These are phyloP conservation scores for Inga leiocalycina DNA, from an alignment of 306 rosid genomes.

Conservation along the genomic window DNA sequence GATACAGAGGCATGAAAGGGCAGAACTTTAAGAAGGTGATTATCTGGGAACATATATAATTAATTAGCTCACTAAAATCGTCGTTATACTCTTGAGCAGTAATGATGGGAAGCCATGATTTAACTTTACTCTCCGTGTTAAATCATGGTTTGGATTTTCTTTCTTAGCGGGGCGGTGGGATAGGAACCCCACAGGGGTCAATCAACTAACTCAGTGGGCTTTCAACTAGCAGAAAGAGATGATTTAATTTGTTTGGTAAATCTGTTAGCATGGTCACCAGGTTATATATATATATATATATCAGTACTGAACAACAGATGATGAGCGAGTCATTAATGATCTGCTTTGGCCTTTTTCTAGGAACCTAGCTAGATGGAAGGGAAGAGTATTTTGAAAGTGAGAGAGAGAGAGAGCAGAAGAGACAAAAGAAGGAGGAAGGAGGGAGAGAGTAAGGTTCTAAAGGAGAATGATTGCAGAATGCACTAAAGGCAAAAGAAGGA, in stretches of 20 bases:
- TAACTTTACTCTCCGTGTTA: neutral
- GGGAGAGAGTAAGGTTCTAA: neutral
- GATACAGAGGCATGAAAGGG: neutral
- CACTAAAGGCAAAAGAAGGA: neutral
- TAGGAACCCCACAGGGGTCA: slow-evolving; percentile 3
- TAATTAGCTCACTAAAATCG: neutral
- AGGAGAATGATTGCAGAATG: neutral
- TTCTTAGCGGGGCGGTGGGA: neutral
- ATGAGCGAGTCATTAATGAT: neutral
- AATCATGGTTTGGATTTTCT: neutral
- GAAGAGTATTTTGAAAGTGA: neutral
- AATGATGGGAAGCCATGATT: neutral
- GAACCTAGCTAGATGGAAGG: neutral
- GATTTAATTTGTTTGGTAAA: neutral
- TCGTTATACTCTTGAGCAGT: neutral
- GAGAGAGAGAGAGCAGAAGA: neutral
- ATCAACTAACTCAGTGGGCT: slow-evolving; percentile 42
- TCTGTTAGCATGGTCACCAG: neutral
- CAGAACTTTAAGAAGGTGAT: neutral
- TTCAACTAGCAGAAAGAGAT: neutral
- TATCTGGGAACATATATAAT: neutral
- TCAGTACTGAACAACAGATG: too few relatives aligned
- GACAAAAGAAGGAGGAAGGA: neutral
- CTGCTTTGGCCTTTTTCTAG: slow-evolving; percentile 13
- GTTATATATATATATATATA: neutral